phyloP scores from a whole-genome alignment of 345 rosid species.

The Anacardium occidentale region DNA sequence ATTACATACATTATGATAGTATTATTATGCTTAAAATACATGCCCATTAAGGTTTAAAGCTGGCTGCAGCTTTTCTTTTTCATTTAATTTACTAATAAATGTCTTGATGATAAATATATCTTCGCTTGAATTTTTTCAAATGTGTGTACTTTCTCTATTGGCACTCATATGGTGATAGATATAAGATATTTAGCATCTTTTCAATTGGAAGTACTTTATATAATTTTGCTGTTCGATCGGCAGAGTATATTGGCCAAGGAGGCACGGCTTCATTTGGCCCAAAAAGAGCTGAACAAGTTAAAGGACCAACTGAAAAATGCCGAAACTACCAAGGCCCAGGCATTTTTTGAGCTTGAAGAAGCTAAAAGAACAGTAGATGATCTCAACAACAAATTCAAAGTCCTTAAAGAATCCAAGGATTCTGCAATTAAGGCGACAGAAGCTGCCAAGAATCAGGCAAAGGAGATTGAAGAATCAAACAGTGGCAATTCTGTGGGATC shows the following conservation, averaged over 20 bases:
- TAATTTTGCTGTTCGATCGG: slow-evolving; percentile 10
- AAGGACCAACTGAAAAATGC: slow-evolving; percentile 77
- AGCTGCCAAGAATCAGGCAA: slow-evolving; percentile 55
- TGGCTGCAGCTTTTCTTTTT: not conserved
- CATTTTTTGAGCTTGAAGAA: slow-evolving; percentile 72
- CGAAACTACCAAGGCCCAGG: slow-evolving; percentile 65
- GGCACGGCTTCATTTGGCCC: slow-evolving; percentile 81
- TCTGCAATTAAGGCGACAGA: slow-evolving; percentile 61
- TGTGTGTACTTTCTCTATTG: not conserved
- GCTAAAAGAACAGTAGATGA: slow-evolving; percentile 69
- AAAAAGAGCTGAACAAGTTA: slow-evolving; percentile 71
- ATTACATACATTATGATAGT: not conserved
- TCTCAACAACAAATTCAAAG: slow-evolving; percentile 55
- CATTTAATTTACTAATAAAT: not conserved
- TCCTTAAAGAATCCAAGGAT: slow-evolving; percentile 58
- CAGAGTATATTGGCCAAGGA: slow-evolving; percentile 82
- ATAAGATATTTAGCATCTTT: not conserved
- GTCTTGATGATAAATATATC: not conserved
- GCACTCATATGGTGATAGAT: not conserved
- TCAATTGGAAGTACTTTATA: not conserved
- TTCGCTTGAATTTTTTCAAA: not conserved
- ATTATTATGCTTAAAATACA: not conserved
- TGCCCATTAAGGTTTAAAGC: not conserved
- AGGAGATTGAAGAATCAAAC: slow-evolving; percentile 54
- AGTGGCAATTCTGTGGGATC: slow-evolving; percentile 34